Evolutionary conservation across 2,329 filamentous ascomycete species (phyloP), one percentile per base, ranked within the genome.

Genomic region (Nigrospora sphaerica): DNA sequence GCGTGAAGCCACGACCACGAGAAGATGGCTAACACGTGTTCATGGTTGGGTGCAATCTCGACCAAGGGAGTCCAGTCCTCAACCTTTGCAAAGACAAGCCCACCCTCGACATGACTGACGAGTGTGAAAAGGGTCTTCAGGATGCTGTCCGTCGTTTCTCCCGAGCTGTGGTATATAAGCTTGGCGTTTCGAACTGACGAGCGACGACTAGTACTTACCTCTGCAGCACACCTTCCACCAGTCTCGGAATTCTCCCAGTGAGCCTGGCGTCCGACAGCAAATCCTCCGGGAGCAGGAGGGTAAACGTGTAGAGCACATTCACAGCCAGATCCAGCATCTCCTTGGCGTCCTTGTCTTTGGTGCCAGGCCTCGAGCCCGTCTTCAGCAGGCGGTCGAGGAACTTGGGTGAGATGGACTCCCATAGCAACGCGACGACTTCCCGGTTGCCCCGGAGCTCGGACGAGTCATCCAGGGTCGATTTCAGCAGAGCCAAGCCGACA

Each of bases 301-400:
- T 64, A 57, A 87, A 86, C 0, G 76, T 80, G 57, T 85, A 77
- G 6, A 86, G 59, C 12, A 87, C 75, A 31, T 77, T 75, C 4
- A 84, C 77, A 4, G 77, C 80, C 13, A 86, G 66, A 53, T 80
- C 75, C 11, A 84, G 66, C 80, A 86, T 84, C 49, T 80, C 72
- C 49, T 68, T 74, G 12, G 73, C 68, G 50, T 83, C 71, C 18
- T 69, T 62, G 38, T 64, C 65, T 4, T 57, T 61, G 6, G 61
- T 58, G 19, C 62, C 51, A 2, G 56, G 37, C 16, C 55, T 58
- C 3, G 69, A 70, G 28, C 77, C 74, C 0, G 81, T 78, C 48
- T 71, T 71, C 36, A 87, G 65, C 11, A 87, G 65, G 17, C 82
- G 73, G 59, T 83, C 80, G 3, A 87, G 62, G 54, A 86, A 87